Conservation (phyloP, 306 rosid genomes). For the Glycine soja region DNA sequence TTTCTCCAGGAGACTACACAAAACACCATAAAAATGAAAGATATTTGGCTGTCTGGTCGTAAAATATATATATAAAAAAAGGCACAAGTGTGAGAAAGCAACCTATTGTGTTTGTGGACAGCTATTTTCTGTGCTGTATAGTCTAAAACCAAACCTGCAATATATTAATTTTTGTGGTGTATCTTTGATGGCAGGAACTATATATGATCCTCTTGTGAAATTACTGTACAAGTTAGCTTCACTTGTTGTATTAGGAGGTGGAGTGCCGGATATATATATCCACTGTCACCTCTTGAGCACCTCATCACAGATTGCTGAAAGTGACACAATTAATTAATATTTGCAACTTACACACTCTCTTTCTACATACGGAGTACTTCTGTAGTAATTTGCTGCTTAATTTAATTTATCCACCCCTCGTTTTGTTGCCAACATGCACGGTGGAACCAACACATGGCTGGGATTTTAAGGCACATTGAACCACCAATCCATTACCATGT, state of each 20-base stretch:
- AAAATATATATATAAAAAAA: no score
- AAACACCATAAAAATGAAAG: no score
- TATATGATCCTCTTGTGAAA: neutral
- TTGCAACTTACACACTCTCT: neutral
- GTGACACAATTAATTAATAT: constrained; percentile 3
- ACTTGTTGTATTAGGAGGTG: constrained; percentile 5
- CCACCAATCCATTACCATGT: no score
- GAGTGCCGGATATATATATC: neutral
- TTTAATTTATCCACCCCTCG: no score
- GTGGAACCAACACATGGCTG: no score
- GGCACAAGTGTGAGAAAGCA: no score
- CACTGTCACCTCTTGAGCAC: neutral
- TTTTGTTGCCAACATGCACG: no score
- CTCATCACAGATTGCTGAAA: constrained; percentile 38
- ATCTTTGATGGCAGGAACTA: neutral
- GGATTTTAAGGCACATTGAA: no score
- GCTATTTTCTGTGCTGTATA: neutral
- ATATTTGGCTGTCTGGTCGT: no score
- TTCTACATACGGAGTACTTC: no score
- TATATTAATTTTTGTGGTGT: constrained; percentile 24
- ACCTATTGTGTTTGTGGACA: neutral
- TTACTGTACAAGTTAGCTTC: neutral
- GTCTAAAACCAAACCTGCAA: neutral
- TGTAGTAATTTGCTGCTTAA: no score
- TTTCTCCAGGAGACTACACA: no score